Evolutionary conservation across 225 moss, liverwort and hornwort genomes (phyloP).

Genomic region (Sphagnum tenellum): DNA sequence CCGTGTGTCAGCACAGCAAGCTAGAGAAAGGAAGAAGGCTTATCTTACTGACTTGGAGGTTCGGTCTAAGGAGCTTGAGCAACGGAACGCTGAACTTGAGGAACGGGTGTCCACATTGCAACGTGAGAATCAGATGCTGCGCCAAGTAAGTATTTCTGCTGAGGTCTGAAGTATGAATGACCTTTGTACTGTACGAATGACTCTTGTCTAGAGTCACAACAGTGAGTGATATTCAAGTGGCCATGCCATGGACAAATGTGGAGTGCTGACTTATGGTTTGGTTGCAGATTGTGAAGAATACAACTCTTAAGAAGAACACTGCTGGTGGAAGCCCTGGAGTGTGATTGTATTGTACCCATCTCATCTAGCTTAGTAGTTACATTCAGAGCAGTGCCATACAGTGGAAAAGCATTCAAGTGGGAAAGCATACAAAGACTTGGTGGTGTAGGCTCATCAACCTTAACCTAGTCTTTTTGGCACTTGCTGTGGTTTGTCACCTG

Average conservation of each 20-base stretch:
- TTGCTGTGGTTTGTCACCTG: too few species aligned
- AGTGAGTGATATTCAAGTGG: too few species aligned
- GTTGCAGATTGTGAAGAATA: slow-evolving; percentile 78
- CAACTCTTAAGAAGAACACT: slow-evolving; percentile 53
- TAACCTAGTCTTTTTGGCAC: too few species aligned
- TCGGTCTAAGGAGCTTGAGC: slow-evolving; percentile 77
- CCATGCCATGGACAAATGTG: too few species aligned
- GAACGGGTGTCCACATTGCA: slow-evolving; percentile 81
- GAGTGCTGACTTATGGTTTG: too few species aligned
- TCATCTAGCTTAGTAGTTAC: too few species aligned
- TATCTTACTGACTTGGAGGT: slow-evolving; percentile 86
- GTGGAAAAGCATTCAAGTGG: too few species aligned
- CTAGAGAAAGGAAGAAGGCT: slow-evolving; percentile 92
- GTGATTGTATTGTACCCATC: slow-evolving; percentile 2
- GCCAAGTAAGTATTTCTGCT: slow-evolving; percentile 40
- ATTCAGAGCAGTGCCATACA: too few species aligned
- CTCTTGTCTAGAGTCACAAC: background rate
- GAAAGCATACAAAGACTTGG: too few species aligned
- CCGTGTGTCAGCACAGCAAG: slow-evolving; percentile 97
- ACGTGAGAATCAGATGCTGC: slow-evolving; percentile 84
- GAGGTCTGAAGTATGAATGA: too few species aligned
- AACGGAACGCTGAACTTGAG: slow-evolving; percentile 81
- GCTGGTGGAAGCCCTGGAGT: slow-evolving; percentile 17
- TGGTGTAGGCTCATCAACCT: too few species aligned
- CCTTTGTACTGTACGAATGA: background rate